These are phyloP conservation scores for Bipolaris zeicola DNA, from an alignment of 2,329 filamentous ascomycete genomes.

Conservation along the genomic window DNA sequence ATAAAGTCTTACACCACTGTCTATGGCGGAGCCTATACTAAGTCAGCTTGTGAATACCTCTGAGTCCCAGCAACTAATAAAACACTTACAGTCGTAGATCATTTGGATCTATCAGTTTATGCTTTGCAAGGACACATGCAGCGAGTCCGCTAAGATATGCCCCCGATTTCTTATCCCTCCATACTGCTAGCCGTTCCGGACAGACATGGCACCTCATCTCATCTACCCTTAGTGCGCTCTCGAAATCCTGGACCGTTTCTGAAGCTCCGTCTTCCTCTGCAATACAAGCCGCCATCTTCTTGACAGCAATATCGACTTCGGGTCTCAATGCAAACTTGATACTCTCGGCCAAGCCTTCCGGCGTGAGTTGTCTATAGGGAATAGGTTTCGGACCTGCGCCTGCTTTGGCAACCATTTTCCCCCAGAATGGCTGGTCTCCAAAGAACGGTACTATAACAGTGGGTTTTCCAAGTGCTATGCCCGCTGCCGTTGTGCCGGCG, in stretches of 20 bases:
- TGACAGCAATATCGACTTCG: conserved; percentile 31
- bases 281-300: conserved; percentile 25
- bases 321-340: conserved; percentile 54
- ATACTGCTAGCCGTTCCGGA: conserved; percentile 25
- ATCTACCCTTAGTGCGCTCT: conserved; percentile 18
- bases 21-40: conserved; percentile 20
- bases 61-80: neutral
- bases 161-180: conserved; percentile 26
- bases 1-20: conserved; percentile 23
- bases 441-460: conserved; percentile 64
- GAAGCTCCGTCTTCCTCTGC: conserved; percentile 24
- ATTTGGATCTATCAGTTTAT: conserved; percentile 12
- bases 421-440: conserved; percentile 64
- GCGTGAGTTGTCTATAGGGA: conserved; percentile 53
- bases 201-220: conserved; percentile 28
- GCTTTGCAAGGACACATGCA: conserved; percentile 12
- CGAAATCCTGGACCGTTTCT: conserved; percentile 18
- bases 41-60: neutral
- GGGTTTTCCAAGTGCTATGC: conserved; percentile 57
- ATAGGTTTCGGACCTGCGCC: conserved; percentile 58
- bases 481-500: conserved; percentile 63
- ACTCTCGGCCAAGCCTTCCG: conserved; percentile 52
- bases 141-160: conserved; percentile 27
- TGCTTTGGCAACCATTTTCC: conserved; percentile 56
- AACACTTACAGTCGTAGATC: conserved; percentile 21